phyloP scores from a whole-genome alignment of 2,329 filamentous ascomycete species.

The Stachybotrys echinatus region DNA sequence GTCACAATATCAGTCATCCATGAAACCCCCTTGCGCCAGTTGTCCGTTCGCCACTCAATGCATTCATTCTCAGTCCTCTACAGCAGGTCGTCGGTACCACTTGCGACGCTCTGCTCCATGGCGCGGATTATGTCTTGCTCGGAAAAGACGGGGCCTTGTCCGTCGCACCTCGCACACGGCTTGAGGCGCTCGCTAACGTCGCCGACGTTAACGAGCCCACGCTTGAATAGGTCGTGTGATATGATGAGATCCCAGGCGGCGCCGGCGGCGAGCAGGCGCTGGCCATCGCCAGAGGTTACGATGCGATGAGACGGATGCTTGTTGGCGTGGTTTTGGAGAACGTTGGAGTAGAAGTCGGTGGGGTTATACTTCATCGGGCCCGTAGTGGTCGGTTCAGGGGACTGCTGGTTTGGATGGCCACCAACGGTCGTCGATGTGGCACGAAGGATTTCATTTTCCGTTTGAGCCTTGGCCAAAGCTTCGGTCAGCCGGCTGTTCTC shows the following conservation, averaged over 20 bases:
- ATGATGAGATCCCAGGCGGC: conserved; percentile 91
- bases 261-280: conserved; percentile 66
- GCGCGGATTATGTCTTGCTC: conserved; percentile 68
- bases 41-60: conserved; percentile 4
- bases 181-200: conserved; percentile 77
- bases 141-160: conserved; percentile 81
- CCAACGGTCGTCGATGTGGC: conserved; percentile 57
- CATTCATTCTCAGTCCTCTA: conserved; percentile 17
- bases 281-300: conserved; percentile 58
- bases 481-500: conserved; percentile 86
- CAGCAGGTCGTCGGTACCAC: conserved; percentile 70
- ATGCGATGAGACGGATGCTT: conserved; percentile 65
- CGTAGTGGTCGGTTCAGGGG: conserved; percentile 45
- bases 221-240: conserved; percentile 68
- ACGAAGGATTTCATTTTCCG: conserved; percentile 88
- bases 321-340: conserved; percentile 57
- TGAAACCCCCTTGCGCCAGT: conserved; percentile 15
- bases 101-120: conserved; percentile 73
- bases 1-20: conserved; percentile 10
- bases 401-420: conserved; percentile 30
- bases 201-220: conserved; percentile 74
- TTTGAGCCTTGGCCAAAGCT: conserved; percentile 76
- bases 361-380: conserved; percentile 69
- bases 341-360: conserved; percentile 63
- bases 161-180: conserved; percentile 72